These are phyloP conservation scores for Fusarium acutatum DNA, from an alignment of 2,329 filamentous ascomycete species.

Conservation along the genomic window DNA sequence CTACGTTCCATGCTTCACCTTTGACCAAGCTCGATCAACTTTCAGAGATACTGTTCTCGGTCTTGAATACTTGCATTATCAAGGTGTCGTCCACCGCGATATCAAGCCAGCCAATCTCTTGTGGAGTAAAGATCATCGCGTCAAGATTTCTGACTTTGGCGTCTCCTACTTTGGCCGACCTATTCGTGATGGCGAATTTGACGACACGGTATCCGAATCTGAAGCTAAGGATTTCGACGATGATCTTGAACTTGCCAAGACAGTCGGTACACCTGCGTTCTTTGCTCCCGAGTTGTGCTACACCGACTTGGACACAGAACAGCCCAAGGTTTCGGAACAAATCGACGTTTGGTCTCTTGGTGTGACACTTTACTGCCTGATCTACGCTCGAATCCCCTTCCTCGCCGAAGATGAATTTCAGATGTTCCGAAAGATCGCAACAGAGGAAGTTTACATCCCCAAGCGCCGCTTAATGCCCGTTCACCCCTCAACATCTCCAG, in stretches of 20 bases:
- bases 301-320: constrained; percentile 75
- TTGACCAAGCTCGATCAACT: constrained; percentile 80
- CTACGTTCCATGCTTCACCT: constrained; percentile 92
- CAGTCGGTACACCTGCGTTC: constrained; percentile 95
- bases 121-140: constrained; percentile 82
- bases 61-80: constrained; percentile 90
- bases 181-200: constrained; percentile 81
- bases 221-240: constrained; percentile 90
- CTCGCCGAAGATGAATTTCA: constrained; percentile 90
- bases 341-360: constrained; percentile 98
- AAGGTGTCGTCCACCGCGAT: constrained; percentile 84
- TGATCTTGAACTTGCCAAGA: constrained; percentile 96
- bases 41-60: constrained; percentile 95
- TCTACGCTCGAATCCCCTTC: constrained; percentile 94
- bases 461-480: constrained; percentile 81
- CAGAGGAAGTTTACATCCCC: constrained; percentile 91
- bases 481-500: constrained; percentile 65
- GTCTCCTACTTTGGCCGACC: constrained; percentile 96
- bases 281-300: constrained; percentile 97
- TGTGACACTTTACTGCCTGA: constrained; percentile 93
- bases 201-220: constrained; percentile 78
- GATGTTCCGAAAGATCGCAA: constrained; percentile 91
- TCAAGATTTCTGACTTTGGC: constrained; percentile 99
- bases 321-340: constrained; percentile 84
- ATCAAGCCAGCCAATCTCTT: constrained; percentile 92